A percentile compares a stretch with the other conserved stretches of the same genome.
Evolutionary conservation across 169 alveolate species (phyloP).

Genomic region (Perkinsus marinus): DNA sequence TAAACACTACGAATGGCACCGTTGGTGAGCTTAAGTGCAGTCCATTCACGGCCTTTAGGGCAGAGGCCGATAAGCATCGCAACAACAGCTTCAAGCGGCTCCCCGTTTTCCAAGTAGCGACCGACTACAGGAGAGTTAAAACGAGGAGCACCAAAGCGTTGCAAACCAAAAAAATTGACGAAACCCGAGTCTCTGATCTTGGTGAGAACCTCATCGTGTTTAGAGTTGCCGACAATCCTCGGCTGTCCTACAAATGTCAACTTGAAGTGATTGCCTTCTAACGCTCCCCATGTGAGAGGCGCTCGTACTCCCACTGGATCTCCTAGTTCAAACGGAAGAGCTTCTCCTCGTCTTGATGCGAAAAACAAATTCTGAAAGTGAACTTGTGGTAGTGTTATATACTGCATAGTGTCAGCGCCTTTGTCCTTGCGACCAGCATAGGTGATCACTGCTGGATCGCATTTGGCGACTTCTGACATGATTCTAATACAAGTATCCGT

Average conservation of each 20-base stretch:
- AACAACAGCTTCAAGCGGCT: not conserved
- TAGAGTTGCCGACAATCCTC: not conserved
- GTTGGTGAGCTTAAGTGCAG: not conserved
- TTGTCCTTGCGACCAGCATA: not conserved
- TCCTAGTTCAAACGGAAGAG: not conserved
- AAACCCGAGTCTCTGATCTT: not conserved
- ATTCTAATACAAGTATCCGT: not conserved
- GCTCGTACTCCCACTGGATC: not conserved
- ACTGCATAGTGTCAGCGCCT: not conserved
- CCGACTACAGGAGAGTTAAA: not conserved
- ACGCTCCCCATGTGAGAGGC: not conserved
- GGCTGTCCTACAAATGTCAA: not conserved
- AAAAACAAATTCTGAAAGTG: not conserved
- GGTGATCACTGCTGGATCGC: not conserved
- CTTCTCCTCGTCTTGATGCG: not conserved
- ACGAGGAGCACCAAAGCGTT: not conserved
- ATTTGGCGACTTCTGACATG: not conserved
- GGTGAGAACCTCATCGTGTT: not conserved
- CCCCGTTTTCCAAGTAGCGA: not conserved
- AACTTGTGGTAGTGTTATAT: not conserved
- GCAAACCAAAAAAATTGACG: not conserved
- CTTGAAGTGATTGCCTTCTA: not conserved
- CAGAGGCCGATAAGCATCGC: not conserved
- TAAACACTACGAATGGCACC: not conserved
- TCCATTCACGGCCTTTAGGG: not conserved